Base-by-base conservation (phyloP, 1,284 basidiomycete genomes). In the Cryptococcus deneoformans region DNA sequence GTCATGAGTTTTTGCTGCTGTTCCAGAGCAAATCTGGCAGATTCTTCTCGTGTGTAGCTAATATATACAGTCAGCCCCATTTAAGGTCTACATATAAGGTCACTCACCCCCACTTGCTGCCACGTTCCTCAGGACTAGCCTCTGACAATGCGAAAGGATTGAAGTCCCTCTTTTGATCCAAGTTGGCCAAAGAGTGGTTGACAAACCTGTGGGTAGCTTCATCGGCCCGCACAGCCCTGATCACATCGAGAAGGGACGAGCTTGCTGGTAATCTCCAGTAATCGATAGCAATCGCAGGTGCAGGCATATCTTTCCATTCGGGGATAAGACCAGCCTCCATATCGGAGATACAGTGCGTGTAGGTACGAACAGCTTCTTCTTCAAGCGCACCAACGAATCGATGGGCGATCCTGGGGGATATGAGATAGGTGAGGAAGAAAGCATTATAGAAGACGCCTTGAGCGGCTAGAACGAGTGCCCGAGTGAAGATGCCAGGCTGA, bases 381-480 rank as follows among this genome's bases (percentile, higher is more conserved):
- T 98, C 95, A 8, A 99, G 82, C 69, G 91, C 81, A n/a, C 84
- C 95, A 47, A 98, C 94, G 73, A 98, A 98, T 37, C 95, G 89
- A 77, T 98, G 95, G 62, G 90, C 92, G 1, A 85, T 83, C 55
- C 82, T 81, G 0, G 95, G 95, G 0, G 90, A 88, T 50, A 94
- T 64, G 55, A 94, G 75, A 75, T 95, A 96, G 29, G 86, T 83
- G 37, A 92, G 72, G 82, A 93, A 95, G 80, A 95, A 94, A 8
- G 87, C 71, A 77, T 95, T 94, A 78, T 90, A 93, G 78, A 92
- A 92, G 39, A 93, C 87, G 45, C 80, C 82, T 68, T 99, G 95
- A 2, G 92, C 90, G 38, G 85, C 89, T 46, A 97, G 82, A 48
- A 96, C 82, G 60, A 95, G 72, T 0, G 84, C 83, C 43, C 94